Base-by-base conservation (phyloP, 164 flowering plant genomes). In the Akebia trifoliata region DNA sequence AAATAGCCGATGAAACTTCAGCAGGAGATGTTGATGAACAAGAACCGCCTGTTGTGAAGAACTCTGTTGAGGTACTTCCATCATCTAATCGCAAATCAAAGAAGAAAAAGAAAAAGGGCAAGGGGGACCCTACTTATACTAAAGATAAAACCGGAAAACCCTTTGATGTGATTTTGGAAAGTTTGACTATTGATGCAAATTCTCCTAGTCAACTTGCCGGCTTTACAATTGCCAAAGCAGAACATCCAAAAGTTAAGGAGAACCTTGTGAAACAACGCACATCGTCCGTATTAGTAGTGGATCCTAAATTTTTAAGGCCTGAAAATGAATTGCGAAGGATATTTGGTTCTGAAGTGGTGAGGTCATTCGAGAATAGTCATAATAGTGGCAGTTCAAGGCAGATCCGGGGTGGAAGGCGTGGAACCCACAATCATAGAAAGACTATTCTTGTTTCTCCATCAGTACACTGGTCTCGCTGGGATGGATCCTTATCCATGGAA, bases 261-360 rank as follows among this genome's bases (percentile, higher is more conserved):
- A 59, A 43, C 20, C 5, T 34, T 18, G 48, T 29, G 48, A 80
- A 75, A 51, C 79, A 72, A 47, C 34, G 39, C 22, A 36, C 53
- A 6, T 31, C 71, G 0, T 74, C 80, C 2, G 30, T 82, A 44
- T 59, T 88, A 62, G 72, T 66, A 47, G 82, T 86, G 38, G 90
- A 88, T 69, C 85, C 96, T 40, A 86, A 82, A 69, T 80, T 66
- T 71, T 70, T 92, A 17, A 92, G 77, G 67, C 86, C 94, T 39
- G 96, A 88, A 61, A 88, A 82, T 73, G 98, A 92, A 75, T 68
- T 92, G 35, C 72, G 84, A 34, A 79, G 93, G 73, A 92, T 92
- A 53, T 92, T 88, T 77, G 98, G 98, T 49, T 81, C 95, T 11
- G 85, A 83, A 69, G 98, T 92, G 47, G 96, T 92, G 36, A 92